phyloP scores from a whole-genome alignment of 768 basidiomycete species.

The Rhizopogon rudus region DNA sequence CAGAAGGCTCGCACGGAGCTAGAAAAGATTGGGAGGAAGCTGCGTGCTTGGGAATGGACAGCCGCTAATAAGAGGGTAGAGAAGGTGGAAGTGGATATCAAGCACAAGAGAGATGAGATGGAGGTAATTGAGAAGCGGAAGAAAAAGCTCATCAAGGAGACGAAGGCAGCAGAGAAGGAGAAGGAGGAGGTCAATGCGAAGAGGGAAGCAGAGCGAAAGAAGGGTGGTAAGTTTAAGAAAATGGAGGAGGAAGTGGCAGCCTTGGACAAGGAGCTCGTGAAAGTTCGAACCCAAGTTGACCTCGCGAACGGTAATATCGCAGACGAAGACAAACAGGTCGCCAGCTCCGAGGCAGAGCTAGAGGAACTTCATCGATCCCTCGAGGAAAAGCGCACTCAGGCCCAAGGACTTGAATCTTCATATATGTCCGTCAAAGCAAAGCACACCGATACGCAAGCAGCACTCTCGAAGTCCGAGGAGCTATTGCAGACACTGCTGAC shows the following conservation, averaged over 20 bases:
- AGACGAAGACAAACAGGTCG: slow-evolving; percentile 69
- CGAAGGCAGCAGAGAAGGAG: slow-evolving; percentile 63
- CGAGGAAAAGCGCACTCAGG: slow-evolving; percentile 54
- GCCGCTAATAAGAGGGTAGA: slow-evolving; percentile 49
- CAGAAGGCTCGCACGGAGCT: slow-evolving; percentile 88
- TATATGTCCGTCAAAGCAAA: slow-evolving; percentile 65
- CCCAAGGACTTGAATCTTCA: slow-evolving; percentile 46
- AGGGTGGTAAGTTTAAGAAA: slow-evolving; percentile 88
- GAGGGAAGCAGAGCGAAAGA: slow-evolving; percentile 83
- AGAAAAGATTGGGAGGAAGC: slow-evolving; percentile 73
- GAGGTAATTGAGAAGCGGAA: slow-evolving; percentile 41
- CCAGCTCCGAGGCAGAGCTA: slow-evolving; percentile 48
- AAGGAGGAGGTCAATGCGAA: slow-evolving; percentile 61
- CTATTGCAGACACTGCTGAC: slow-evolving; percentile 94
- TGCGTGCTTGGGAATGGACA: slow-evolving; percentile 89
- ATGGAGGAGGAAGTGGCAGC: slow-evolving; percentile 77
- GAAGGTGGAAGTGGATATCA: slow-evolving; percentile 53
- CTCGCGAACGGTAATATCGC: slow-evolving; percentile 69
- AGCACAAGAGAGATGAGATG: slow-evolving; percentile 44
- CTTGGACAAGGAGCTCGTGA: slow-evolving; percentile 75
- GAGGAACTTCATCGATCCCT: slow-evolving; percentile 56
- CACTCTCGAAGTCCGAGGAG: slow-evolving; percentile 75
- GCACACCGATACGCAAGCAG: slow-evolving; percentile 54
- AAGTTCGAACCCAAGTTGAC: slow-evolving; percentile 81
- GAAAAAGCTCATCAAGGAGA: slow-evolving; percentile 48